Evolutionary conservation across 768 basidiomycete genomes (phyloP), one percentile per base, ranked within the genome.

Genomic region (Phanerochaete carnosa): DNA sequence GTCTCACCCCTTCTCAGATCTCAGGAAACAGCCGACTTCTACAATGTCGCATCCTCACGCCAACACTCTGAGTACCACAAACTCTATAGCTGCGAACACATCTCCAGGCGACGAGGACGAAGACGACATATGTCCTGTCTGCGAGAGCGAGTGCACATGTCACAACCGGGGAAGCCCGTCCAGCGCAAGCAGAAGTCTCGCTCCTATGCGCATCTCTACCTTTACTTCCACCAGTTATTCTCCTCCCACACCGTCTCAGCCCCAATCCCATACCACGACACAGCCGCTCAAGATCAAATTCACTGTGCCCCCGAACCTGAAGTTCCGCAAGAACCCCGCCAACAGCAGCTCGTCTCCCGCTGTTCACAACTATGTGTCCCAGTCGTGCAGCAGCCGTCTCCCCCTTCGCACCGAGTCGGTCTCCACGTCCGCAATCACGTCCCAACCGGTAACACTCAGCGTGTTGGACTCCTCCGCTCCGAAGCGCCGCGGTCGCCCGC

Each of bases 71-170:
- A 58, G 25, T 49, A 16, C 45, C 26, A 3, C 49, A 1, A 37
- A 32, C 22, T 19, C 5, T 16, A 16, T 19, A 7, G 32, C 29
- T 6, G 13, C 13, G 9, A 39, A 28, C n/a, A 12, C 32, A 3
- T 2, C 23, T 12, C 35, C 25, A 6, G 56, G 26, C 7, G 47
- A 58, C 77, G 87, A 89, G 74, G 91, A 92, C 70, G 89, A 90
- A 80, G 83, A 84, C 83, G 88, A 92, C 72, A 91, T 93, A 59
- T 94, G 91, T 74, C 91, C 90, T 8, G 90, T 93, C 64, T 94
- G 91, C 89, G 92, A 93, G 80, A 87, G 89, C 70, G 87, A 90
- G 70, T 94, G 91, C 79, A 92, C 89, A 30, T 93, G 91, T 80
- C 73, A 76, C 73, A 84, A 80, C 78, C 77, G 74, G 66, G 47